These are phyloP conservation scores for Melanogaster broomeanus DNA, from an alignment of 768 basidiomycete species.

Conservation along the genomic window DNA sequence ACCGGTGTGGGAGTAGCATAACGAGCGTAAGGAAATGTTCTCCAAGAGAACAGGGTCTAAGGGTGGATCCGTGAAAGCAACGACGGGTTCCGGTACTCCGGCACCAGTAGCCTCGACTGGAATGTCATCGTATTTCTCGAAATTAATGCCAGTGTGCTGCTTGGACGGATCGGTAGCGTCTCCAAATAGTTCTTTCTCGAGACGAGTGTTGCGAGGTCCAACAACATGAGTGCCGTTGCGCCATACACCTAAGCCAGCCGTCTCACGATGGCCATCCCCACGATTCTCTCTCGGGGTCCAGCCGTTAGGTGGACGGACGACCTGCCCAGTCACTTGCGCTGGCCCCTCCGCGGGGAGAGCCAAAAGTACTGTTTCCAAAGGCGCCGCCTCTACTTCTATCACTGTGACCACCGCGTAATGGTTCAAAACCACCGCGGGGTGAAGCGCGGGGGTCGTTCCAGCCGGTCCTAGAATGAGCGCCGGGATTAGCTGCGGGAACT, in stretches of 20 bases:
- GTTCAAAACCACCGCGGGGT: constrained; percentile 51
- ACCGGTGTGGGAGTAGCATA: constrained; percentile 97
- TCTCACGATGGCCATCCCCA: constrained; percentile 47
- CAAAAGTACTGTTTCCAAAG: constrained; percentile 41
- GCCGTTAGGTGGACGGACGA: constrained; percentile 37
- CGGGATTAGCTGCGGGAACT: constrained; percentile 13
- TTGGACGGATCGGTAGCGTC: constrained; percentile 82
- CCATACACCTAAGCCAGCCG: constrained; percentile 68
- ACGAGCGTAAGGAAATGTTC: constrained; percentile 89
- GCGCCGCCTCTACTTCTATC: constrained; percentile 39
- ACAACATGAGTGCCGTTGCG: constrained; percentile 84
- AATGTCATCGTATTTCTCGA: constrained; percentile 99
- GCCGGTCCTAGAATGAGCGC: constrained; percentile 51
- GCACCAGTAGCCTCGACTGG: constrained; percentile 98
- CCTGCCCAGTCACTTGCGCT: constrained; percentile 42
- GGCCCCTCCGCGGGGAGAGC: constrained; percentile 35
- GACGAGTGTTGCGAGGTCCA: constrained; percentile 81
- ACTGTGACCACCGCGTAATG: constrained; percentile 43
- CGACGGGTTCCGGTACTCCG: constrained; percentile 94
- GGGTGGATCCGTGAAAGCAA: constrained; percentile 83
- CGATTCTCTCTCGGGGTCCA: constrained; percentile 38
- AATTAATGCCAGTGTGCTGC: constrained; percentile 98
- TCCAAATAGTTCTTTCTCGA: constrained; percentile 97
- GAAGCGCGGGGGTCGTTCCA: constrained; percentile 77
- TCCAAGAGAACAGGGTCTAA: constrained; percentile 92